Evolutionary conservation across 192 early-diverging fungal genomes (phyloP).

Genomic region (Phlyctochytrium bullatum): DNA sequence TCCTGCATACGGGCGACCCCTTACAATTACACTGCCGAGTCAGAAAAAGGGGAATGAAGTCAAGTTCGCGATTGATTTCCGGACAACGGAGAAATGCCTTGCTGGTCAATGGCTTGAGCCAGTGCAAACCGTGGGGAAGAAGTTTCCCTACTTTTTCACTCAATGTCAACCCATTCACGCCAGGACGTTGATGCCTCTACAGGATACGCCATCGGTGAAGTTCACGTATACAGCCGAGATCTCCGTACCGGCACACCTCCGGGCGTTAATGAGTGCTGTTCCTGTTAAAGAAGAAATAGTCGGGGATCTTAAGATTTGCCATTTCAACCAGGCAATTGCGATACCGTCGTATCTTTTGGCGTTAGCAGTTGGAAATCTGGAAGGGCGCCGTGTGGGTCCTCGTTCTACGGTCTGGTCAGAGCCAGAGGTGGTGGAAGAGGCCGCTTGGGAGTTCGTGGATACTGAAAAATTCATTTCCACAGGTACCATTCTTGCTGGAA

Average conservation of each 20-base stretch:
- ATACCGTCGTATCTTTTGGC: conserved; percentile 97
- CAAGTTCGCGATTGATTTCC: conserved; percentile 68
- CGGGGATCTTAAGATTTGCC: conserved; percentile 61
- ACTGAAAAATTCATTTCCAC: conserved; percentile 55
- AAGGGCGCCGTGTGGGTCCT: conserved; percentile 78
- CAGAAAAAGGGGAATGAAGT: conserved; percentile 54
- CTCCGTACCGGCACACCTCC: conserved; percentile 68
- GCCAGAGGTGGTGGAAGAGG: conserved; percentile 80
- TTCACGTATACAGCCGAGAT: conserved; percentile 79
- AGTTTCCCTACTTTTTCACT: conserved; percentile 93
- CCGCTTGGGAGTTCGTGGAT: conserved; percentile 91
- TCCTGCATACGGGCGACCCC: not conserved
- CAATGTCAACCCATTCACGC: conserved; percentile 97
- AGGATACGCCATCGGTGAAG: conserved; percentile 67
- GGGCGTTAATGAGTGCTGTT: conserved; percentile 93
- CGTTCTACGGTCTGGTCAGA: conserved; percentile 96
- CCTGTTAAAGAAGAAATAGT: conserved; percentile 45
- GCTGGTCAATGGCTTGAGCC: conserved; percentile 92
- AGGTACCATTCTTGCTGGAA: conserved; percentile 14
- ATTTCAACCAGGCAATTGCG: conserved; percentile 80
- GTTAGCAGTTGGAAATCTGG: conserved; percentile 87
- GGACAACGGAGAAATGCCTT: conserved; percentile 72
- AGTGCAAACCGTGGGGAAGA: conserved; percentile 90
- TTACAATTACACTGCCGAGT: conserved; percentile 40
- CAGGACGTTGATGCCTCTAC: conserved; percentile 78